Evolutionary conservation across 2,329 filamentous ascomycete species (phyloP).

Genomic region (Neopestalotiopsis sp.): DNA sequence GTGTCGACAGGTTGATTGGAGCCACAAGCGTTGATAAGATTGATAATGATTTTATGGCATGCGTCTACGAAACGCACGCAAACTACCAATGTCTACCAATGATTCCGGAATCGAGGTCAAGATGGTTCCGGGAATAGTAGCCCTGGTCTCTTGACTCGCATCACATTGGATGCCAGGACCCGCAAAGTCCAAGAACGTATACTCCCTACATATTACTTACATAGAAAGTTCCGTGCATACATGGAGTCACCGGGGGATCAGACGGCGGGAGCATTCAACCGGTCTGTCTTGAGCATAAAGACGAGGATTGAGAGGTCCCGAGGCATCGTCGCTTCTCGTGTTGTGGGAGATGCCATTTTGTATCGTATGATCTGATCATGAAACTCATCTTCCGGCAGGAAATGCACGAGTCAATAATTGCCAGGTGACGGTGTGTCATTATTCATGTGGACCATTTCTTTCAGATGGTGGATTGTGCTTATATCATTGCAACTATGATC

Average conservation of each 20-base stretch:
- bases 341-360: not conserved
- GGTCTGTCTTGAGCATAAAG: not conserved
- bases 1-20: too few relatives aligned
- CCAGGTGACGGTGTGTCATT: too few relatives aligned
- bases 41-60: too few relatives aligned
- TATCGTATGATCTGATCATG: not conserved
- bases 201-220: not conserved
- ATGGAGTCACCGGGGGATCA: not conserved
- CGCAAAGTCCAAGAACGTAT: not conserved
- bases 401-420: too few relatives aligned
- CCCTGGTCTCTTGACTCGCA: not conserved
- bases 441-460: too few relatives aligned
- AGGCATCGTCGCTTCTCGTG: not conserved
- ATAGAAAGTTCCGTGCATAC: not conserved
- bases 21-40: too few relatives aligned
- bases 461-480: too few relatives aligned
- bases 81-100: not conserved
- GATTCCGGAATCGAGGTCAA: not conserved
- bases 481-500: too few relatives aligned
- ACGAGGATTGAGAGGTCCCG: not conserved
- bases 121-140: not conserved
- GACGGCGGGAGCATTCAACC: not conserved
- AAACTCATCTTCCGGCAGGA: not conserved
- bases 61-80: too few relatives aligned
- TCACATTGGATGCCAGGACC: not conserved